Conservation (phyloP, 768 basidiomycete species). For the Pulveroboletus sp. region DNA sequence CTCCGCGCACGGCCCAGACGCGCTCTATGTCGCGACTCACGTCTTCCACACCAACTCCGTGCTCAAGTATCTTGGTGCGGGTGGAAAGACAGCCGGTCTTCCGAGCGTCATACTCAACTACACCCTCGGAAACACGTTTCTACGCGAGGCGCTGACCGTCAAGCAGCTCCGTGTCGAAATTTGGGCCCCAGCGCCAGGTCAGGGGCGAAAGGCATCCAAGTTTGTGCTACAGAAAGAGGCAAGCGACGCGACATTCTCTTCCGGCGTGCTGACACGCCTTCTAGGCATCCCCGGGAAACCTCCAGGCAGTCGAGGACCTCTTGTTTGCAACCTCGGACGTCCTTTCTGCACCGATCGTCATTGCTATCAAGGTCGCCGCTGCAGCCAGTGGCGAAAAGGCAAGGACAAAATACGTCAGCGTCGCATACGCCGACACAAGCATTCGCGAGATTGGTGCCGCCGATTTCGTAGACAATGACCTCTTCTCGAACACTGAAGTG, state of each 20-base stretch:
- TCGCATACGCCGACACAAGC: conserved; percentile 91
- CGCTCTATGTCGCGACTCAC: conserved; percentile 78
- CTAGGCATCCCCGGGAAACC: conserved; percentile 73
- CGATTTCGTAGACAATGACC: conserved; percentile 91
- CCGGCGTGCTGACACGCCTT: conserved; percentile 11
- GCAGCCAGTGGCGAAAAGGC: conserved; percentile 47
- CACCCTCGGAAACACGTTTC: conserved; percentile 71
- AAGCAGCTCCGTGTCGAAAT: conserved; percentile 93
- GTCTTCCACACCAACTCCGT: conserved; percentile 87
- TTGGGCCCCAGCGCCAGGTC: conserved; percentile 68
- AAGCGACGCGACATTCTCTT: conserved; percentile 12
- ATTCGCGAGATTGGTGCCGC: conserved; percentile 80
- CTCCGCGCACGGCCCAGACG: conserved; percentile 85
- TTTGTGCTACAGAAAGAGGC: conserved; percentile 83
- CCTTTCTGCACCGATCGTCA: conserved; percentile 77
- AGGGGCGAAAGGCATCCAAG: conserved; percentile 68
- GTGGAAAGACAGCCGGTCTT: conserved; percentile 54
- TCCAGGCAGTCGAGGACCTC: conserved; percentile 73
- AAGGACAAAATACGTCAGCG: conserved; percentile 70
- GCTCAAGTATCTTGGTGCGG: conserved; percentile 81
- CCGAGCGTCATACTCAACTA: conserved; percentile 75
- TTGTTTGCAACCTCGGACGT: conserved; percentile 82
- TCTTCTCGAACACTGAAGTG: conserved; percentile 95
- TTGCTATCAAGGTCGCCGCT: conserved; percentile 77
- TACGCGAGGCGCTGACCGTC: conserved; percentile 85